Conservation (phyloP, 805 yeast species). For the Wickerhamomyces silvicola region DNA sequence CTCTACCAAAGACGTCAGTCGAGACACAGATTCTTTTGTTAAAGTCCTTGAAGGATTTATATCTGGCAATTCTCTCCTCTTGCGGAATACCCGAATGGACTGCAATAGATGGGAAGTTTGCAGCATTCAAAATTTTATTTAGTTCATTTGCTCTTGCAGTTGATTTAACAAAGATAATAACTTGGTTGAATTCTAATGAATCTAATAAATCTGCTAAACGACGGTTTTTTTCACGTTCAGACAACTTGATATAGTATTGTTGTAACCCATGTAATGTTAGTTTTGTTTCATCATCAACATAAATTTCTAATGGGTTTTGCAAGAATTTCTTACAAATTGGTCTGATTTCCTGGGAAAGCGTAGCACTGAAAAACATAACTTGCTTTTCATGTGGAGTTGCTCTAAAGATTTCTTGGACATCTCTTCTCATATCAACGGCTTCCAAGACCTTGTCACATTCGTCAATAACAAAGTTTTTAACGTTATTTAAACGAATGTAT, state of each 20-base stretch:
- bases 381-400: slow-evolving; percentile 97
- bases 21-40: slow-evolving; percentile 98
- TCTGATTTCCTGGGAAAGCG: slow-evolving; percentile 88
- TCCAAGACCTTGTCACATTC: slow-evolving; percentile 98
- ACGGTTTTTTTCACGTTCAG: slow-evolving; percentile 88
- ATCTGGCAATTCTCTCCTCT: slow-evolving; percentile 96
- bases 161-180: slow-evolving; percentile 90
- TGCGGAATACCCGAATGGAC: slow-evolving; percentile 94
- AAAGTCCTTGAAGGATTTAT: slow-evolving; percentile 94
- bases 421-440: slow-evolving; percentile 90
- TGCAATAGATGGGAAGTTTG: slow-evolving; percentile 95
- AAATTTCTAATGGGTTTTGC: slow-evolving; percentile 96
- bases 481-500: slow-evolving; percentile 75
- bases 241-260: slow-evolving; percentile 87
- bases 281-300: slow-evolving; percentile 96
- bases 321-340: slow-evolving; percentile 96
- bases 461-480: slow-evolving; percentile 92
- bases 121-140: slow-evolving; percentile 80
- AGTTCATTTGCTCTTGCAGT: slow-evolving; percentile 89
- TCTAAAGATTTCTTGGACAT: slow-evolving; percentile 96
- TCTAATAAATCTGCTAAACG: slow-evolving; percentile 89
- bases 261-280: slow-evolving; percentile 96
- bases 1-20: slow-evolving; percentile 98
- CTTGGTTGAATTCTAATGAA: slow-evolving; percentile 95
- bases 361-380: slow-evolving; percentile 99